Evolutionary conservation across 441 rosid genomes (phyloP).

Genomic region (Biscutella auriculata): DNA sequence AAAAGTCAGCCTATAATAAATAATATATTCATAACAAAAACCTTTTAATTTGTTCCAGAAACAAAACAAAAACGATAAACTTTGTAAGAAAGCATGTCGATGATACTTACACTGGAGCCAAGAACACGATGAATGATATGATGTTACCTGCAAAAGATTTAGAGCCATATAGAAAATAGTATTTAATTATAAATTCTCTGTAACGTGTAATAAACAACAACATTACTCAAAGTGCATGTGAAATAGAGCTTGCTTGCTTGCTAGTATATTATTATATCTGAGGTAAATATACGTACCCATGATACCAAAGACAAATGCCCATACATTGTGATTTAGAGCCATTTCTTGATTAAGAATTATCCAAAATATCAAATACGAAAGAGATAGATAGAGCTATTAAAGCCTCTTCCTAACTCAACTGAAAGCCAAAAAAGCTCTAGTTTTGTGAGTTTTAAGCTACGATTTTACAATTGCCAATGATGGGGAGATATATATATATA

Average conservation of each 20-base stretch:
- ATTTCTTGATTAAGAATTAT: conserved; percentile 7
- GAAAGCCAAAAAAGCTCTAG: conserved; percentile 13
- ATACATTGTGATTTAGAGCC: conserved; percentile 29
- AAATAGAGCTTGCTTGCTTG: too few relatives aligned
- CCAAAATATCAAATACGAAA: neutral
- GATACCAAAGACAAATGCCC: conserved; percentile 43
- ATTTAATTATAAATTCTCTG: too few relatives aligned
- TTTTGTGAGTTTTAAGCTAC: conserved; percentile 15
- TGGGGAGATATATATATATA: too few relatives aligned
- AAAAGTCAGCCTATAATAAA: conserved; percentile 55
- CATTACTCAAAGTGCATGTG: too few relatives aligned
- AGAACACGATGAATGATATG: conserved; percentile 40
- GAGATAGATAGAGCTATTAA: conserved; percentile 10
- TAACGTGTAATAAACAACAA: too few relatives aligned
- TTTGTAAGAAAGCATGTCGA: neutral
- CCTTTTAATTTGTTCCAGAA: too few relatives aligned
- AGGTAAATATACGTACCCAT: conserved; percentile 33
- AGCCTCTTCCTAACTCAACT: conserved; percentile 8
- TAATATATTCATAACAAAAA: neutral
- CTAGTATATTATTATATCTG: neutral
- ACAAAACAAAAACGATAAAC: too few relatives aligned
- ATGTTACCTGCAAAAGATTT: conserved; percentile 47
- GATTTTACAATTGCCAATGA: conserved; percentile 3
- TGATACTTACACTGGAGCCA: conserved; percentile 50
- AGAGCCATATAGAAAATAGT: too few relatives aligned